Conservation (phyloP, 352 stramenopile species). For the Globisporangium iwayamae region DNA sequence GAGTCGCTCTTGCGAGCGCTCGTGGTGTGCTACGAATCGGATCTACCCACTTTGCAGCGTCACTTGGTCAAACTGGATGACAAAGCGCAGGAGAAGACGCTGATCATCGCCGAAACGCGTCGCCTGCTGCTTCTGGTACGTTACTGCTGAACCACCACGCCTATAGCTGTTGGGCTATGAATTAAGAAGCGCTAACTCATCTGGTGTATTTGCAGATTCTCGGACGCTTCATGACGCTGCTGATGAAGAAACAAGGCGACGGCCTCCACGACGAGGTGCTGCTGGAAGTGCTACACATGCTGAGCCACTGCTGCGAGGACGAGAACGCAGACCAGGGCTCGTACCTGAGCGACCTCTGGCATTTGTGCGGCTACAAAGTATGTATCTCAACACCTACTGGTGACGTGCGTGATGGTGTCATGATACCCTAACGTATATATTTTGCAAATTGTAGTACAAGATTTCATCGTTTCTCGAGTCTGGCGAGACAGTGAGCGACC, state of each 20-base stretch:
- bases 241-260: conserved; percentile 32
- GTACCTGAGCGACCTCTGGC: conserved; percentile 71
- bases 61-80: conserved; percentile 44
- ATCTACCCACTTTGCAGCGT: conserved; percentile 44
- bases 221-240: conserved; percentile 25
- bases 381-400: too few species aligned
- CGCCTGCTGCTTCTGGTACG: conserved; percentile 39
- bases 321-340: conserved; percentile 56
- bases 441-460: conserved; percentile 31
- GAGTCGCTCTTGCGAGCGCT: conserved; percentile 48
- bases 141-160: background rate
- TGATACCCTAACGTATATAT: background rate
- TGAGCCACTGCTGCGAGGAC: conserved; percentile 53
- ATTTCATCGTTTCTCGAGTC: conserved; percentile 47
- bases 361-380: conserved; percentile 56
- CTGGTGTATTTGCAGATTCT: conserved; percentile 18
- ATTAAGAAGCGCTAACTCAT: background rate
- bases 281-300: conserved; percentile 53
- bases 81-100: conserved; percentile 22
- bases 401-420: background rate
- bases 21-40: conserved; percentile 54
- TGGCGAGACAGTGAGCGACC: conserved; percentile 50
- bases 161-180: too few species aligned
- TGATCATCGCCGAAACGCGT: conserved; percentile 44
- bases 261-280: conserved; percentile 33